Conservation (phyloP, 805 yeast species). For the Schwanniomyces pseudopolymorphus region DNA sequence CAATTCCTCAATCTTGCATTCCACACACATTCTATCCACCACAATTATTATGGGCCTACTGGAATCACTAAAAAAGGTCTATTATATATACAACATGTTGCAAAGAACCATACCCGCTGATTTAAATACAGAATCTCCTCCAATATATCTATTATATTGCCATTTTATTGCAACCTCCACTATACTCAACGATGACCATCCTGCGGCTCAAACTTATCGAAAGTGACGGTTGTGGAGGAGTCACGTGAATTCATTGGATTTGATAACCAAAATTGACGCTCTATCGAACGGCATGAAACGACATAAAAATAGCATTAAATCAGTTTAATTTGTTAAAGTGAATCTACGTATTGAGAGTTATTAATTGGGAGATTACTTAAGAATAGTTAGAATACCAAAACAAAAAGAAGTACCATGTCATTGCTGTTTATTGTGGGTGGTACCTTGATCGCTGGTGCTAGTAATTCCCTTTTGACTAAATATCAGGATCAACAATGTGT, state of each 20-base stretch:
- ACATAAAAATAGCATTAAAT: neutral
- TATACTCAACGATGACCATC: conserved; percentile 20
- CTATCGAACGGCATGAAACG: conserved; percentile 6
- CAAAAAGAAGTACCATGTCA: neutral
- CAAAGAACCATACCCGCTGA: too few relatives aligned
- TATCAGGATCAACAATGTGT: conserved; percentile 77
- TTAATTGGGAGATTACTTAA: neutral
- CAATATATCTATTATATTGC: neutral
- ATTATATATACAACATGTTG: too few relatives aligned
- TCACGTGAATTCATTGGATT: neutral
- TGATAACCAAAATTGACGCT: conserved; percentile 7
- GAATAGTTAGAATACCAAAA: neutral
- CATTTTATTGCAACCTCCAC: neutral
- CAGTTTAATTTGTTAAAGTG: neutral
- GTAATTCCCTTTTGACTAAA: conserved; percentile 73
- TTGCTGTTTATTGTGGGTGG: conserved; percentile 33
- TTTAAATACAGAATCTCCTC: too few relatives aligned
- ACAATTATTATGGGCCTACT: too few relatives aligned
- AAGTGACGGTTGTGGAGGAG: neutral
- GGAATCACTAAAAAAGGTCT: too few relatives aligned
- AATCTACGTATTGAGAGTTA: neutral
- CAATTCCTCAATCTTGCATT: too few relatives aligned
- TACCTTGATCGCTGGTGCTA: conserved; percentile 65
- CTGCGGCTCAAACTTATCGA: conserved; percentile 21
- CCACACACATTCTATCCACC: too few relatives aligned